These are phyloP conservation scores for Pseudophaeomoniella oleicola DNA, from an alignment of 2,329 filamentous ascomycete genomes.

Conservation along the genomic window DNA sequence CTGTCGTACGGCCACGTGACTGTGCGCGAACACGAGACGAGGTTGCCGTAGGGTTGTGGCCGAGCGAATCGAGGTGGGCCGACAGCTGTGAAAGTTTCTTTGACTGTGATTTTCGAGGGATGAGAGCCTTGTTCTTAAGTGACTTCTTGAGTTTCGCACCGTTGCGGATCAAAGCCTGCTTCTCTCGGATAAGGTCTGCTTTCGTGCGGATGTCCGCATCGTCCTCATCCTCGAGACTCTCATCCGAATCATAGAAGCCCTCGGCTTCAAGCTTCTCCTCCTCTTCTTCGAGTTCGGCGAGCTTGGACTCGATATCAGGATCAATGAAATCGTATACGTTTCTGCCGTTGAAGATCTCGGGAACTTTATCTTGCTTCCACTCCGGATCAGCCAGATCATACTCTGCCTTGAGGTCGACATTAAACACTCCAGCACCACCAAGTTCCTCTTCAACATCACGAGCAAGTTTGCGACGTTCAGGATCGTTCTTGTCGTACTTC, in stretches of 20 bases:
- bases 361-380: constrained; percentile 94
- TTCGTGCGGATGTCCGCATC: constrained; percentile 80
- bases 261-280: constrained; percentile 85
- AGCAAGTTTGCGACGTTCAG: constrained; percentile 64
- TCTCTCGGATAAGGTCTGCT: constrained; percentile 89
- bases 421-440: constrained; percentile 91
- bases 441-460: constrained; percentile 83
- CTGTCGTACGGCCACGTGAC: constrained; percentile 59
- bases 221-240: constrained; percentile 72
- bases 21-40: constrained; percentile 56
- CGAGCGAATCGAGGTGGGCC: constrained; percentile 67
- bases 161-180: constrained; percentile 82
- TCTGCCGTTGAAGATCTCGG: constrained; percentile 86
- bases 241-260: constrained; percentile 83
- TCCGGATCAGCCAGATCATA: constrained; percentile 77
- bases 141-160: constrained; percentile 90
- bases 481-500: constrained; percentile 84
- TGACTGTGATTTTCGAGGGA: constrained; percentile 68
- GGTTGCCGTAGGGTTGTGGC: constrained; percentile 67
- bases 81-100: constrained; percentile 81
- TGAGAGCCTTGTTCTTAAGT: constrained; percentile 90
- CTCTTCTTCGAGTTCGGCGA: constrained; percentile 83
- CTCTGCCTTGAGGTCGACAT: constrained; percentile 77
- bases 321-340: constrained; percentile 97
- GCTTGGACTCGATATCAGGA: constrained; percentile 87